A percentile compares a stretch with the other conserved stretches of the same genome.
Conservation (phyloP, 768 basidiomycete species). For the Tulasnella sp. region DNA sequence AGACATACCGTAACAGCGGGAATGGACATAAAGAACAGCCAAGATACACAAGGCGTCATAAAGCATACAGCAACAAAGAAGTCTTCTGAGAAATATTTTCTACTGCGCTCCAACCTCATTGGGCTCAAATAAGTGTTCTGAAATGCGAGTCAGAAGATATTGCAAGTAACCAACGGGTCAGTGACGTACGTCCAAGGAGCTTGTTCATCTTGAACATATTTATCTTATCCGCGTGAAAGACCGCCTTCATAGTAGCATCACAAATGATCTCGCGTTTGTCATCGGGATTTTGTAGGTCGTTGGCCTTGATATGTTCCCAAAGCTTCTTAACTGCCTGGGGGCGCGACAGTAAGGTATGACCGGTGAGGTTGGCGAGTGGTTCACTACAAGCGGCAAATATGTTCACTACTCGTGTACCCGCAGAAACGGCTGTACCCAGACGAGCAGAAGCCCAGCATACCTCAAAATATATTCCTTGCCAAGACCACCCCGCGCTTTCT, state of each 20-base stretch:
- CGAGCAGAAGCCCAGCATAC: conserved; percentile 34
- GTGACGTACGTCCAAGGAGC: conserved; percentile 59
- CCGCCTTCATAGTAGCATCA: conserved; percentile 58
- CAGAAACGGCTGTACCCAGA: not conserved
- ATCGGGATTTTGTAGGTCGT: conserved; percentile 73
- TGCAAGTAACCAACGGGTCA: not conserved
- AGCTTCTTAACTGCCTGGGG: conserved; percentile 86
- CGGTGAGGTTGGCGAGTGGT: conserved; percentile 63
- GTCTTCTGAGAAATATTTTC: not conserved
- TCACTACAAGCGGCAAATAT: conserved; percentile 39
- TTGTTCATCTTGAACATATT: conserved; percentile 98
- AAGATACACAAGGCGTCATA: not conserved
- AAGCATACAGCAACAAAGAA: not conserved
- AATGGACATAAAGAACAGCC: not conserved
- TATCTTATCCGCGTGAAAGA: conserved; percentile 68
- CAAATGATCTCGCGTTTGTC: conserved; percentile 83
- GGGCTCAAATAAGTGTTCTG: not conserved
- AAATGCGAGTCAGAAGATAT: not conserved
- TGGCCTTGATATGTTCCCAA: conserved; percentile 80
- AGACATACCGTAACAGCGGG: not conserved
- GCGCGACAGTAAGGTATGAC: conserved; percentile 61
- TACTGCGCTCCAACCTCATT: not conserved
- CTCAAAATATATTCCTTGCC: conserved; percentile 69
- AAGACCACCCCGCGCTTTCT: conserved; percentile 61
- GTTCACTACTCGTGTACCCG: not conserved